Base-by-base conservation (phyloP, 768 basidiomycete genomes). In the Naganishia onofrii region DNA sequence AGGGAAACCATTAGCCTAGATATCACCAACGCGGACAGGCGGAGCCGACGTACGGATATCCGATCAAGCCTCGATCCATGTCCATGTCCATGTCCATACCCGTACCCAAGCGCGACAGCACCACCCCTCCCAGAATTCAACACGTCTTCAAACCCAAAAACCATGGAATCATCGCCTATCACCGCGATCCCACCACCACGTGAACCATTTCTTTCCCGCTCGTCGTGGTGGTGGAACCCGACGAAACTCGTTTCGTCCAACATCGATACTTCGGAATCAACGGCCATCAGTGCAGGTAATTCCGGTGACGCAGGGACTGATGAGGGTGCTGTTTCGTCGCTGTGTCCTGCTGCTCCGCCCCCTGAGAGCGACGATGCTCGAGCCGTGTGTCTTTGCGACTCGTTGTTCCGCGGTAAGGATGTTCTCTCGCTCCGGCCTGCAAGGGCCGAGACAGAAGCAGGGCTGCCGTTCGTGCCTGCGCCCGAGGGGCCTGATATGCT, bases 221-320 rank as follows among this genome's bases (percentile, higher is more conserved):
- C 48, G n/a, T 21, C 48, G 21, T 26, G 48, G 21, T 51, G 48
- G n/a, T 51, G 23, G 48, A 51, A 51, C n/a, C 48, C 48, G 7
- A 63, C 60, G 23, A 63, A 63, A 46, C 60, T 63, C 38, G 60
- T 63, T 28, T 63, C 60, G 29, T 63, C 60, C 1, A 63, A 17
- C 60, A 63, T 63, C 6, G 60, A 63, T 19, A 63, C 36, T 15
- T 63, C 60, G 19, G 60, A 44, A 63, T 63, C 60, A 7, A 44
- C 60, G 10, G 34, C 38, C 38, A 34, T 23, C n/a, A 63, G 26
- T 26, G 60, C 60, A 0, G 60, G 60, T 17, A 63, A 42, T 2
- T 63, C 60, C 4, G 60, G 60, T 12, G 60, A 63, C 15, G 36
- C 60, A 2, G 60, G 57, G 15, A 15, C 13, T 2, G 42, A 42